phyloP scores from a whole-genome alignment of 495 filamentous ascomycete species.

The Tuber brumale region DNA sequence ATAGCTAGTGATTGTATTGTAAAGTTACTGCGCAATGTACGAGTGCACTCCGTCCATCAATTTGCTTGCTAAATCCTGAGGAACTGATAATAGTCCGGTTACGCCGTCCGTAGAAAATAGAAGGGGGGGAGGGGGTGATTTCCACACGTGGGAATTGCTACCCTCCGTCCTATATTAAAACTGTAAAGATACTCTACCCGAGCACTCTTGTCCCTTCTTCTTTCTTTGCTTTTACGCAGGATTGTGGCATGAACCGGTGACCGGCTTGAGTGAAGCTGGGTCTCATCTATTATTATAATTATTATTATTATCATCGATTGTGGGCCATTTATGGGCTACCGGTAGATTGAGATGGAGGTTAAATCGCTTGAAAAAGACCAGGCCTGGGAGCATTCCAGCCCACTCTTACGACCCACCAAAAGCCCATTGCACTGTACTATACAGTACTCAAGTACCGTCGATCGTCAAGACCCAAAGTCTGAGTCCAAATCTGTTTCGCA shows the following conservation, averaged over 20 bases:
- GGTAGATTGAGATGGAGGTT: not conserved
- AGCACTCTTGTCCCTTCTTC: too few species aligned
- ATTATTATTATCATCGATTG: not conserved
- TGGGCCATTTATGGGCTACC: not conserved
- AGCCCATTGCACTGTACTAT: not conserved
- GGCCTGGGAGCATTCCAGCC: not conserved
- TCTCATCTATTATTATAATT: too few species aligned
- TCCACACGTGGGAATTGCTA: too few species aligned
- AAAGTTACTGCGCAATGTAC: not conserved
- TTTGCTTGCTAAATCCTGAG: not conserved
- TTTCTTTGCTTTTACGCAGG: too few species aligned
- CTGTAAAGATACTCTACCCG: too few species aligned
- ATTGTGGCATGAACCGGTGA: too few species aligned
- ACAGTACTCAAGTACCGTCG: not conserved
- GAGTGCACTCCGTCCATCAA: not conserved
- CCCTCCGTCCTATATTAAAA: too few species aligned
- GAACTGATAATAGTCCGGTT: not conserved
- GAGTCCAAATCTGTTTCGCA: conserved; percentile 1
- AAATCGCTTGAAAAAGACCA: not conserved
- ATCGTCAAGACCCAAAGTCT: not conserved
- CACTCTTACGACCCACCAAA: not conserved
- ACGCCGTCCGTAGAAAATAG: not conserved
- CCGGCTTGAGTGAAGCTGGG: not conserved
- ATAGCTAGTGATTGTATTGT: not conserved
- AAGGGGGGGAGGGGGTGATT: too few species aligned